A percentile compares a stretch with the other conserved stretches of the same genome.
Evolutionary conservation across 2,329 filamentous ascomycete species (phyloP).

Genomic region (Scedosporium dehoogii): DNA sequence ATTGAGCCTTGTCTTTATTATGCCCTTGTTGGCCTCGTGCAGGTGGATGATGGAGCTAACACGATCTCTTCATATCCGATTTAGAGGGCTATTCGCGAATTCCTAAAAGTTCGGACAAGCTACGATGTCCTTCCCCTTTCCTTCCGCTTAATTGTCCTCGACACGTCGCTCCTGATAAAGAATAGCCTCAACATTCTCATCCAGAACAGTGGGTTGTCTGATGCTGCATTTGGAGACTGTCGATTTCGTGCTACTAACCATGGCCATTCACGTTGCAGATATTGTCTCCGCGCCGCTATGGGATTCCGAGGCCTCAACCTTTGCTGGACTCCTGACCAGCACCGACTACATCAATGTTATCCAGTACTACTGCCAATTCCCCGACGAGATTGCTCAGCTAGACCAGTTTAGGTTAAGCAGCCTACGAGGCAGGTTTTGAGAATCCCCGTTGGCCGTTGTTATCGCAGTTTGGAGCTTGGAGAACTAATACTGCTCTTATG

Average conservation of each 20-base stretch:
- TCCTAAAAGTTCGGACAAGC: slow-evolving; percentile 90
- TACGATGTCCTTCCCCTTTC: slow-evolving; percentile 96
- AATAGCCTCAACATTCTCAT: slow-evolving; percentile 93
- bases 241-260: background rate
- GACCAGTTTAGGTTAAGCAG: slow-evolving; percentile 91
- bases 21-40: too few species aligned
- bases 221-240: background rate
- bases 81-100: slow-evolving; percentile 85
- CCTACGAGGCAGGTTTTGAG: slow-evolving; percentile 58
- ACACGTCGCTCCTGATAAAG: slow-evolving; percentile 89
- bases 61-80: background rate
- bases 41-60: too few species aligned
- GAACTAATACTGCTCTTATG: background rate
- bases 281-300: slow-evolving; percentile 96
- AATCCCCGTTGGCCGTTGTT: background rate
- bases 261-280: slow-evolving; percentile 39
- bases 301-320: slow-evolving; percentile 88
- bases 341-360: slow-evolving; percentile 99
- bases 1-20: background rate
- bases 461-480: slow-evolving; percentile 5
- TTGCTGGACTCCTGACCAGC: slow-evolving; percentile 87
- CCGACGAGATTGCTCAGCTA: slow-evolving; percentile 77
- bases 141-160: slow-evolving; percentile 90
- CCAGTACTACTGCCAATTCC: slow-evolving; percentile 97
- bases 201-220: slow-evolving; percentile 65